phyloP scores from a whole-genome alignment of 192 early-diverging fungal genomes.

The Umbelopsis sp. region DNA sequence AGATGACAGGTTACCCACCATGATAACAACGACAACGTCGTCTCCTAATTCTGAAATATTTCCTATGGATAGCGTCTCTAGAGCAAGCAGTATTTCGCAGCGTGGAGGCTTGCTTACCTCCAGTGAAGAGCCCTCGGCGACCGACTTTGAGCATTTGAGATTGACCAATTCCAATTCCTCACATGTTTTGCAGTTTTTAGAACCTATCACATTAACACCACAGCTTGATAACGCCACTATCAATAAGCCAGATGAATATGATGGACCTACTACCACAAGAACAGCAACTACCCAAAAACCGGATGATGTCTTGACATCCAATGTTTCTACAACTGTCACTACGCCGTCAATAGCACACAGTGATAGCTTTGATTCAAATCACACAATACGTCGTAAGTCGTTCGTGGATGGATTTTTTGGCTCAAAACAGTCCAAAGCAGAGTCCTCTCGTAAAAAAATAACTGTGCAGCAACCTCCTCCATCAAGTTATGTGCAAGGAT shows the following conservation, averaged over 20 bases:
- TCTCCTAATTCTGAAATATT: background rate
- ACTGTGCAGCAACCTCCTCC: background rate
- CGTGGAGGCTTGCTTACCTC: background rate
- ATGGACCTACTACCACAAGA: background rate
- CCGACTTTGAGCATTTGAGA: background rate
- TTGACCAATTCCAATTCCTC: background rate
- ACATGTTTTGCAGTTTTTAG: background rate
- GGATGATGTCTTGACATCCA: background rate
- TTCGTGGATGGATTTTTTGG: background rate
- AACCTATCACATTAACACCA: background rate
- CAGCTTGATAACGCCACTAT: background rate
- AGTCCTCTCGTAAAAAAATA: too few relatives aligned
- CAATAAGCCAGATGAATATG: slow-evolving; percentile 3
- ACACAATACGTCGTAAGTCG: background rate
- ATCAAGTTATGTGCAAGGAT: background rate
- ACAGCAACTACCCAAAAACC: background rate
- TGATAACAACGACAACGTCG: too few relatives aligned
- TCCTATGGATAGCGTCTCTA: background rate
- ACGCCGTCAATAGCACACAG: background rate
- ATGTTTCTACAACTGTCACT: background rate
- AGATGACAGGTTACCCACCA: too few relatives aligned
- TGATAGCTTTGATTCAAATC: background rate
- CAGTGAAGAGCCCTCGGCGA: too few relatives aligned
- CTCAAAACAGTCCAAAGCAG: background rate
- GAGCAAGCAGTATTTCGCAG: background rate